A percentile compares a stretch with the other conserved stretches of the same genome.
Conservation (phyloP, 2,329 filamentous ascomycete genomes). For the Aspergillaceae sp. region DNA sequence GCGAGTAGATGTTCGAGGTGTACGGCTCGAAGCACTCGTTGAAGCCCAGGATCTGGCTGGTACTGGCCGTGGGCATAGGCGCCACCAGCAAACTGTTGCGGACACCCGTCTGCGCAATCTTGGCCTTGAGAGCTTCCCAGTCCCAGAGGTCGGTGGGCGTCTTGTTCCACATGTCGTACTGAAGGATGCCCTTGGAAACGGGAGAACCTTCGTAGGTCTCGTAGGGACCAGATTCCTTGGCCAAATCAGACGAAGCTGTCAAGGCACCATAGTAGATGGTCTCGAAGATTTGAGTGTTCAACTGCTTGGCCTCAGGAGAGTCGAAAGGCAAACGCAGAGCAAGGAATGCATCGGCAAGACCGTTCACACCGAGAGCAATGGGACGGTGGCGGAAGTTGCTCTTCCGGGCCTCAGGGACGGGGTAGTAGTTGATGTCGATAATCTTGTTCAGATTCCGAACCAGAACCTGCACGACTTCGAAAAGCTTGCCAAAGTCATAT, state of each 20-base stretch:
- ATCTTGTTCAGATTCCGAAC: constrained; percentile 96
- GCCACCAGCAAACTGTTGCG: constrained; percentile 93
- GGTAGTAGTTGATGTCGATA: constrained; percentile 97
- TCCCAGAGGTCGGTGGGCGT: constrained; percentile 94
- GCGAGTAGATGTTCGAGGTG: constrained; percentile 99
- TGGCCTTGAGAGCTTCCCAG: constrained; percentile 78
- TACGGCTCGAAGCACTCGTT: constrained; percentile 99
- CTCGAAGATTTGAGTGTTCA: constrained; percentile 99
- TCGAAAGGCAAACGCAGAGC: constrained; percentile 95
- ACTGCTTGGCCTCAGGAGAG: constrained; percentile 81
- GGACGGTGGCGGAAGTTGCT: constrained; percentile 97
- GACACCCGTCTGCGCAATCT: constrained; percentile 86
- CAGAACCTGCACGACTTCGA: constrained; percentile 86
- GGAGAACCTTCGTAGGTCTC: constrained; percentile 87
- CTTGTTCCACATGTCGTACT: constrained; percentile 98
- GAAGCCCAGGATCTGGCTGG: constrained; percentile 95
- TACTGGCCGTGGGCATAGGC: constrained; percentile 96
- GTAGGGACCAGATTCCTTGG: constrained; percentile 76
- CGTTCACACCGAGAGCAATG: constrained; percentile 93
- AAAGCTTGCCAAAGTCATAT: constrained; percentile 95
- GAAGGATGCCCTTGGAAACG: constrained; percentile 87
- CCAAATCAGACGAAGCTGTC: constrained; percentile 78
- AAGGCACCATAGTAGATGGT: constrained; percentile 96
- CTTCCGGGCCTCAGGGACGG: constrained; percentile 84
- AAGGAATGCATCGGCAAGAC: constrained; percentile 95